Conservation (phyloP, 179 eudicot genomes). For the Beta corolliflora region DNA sequence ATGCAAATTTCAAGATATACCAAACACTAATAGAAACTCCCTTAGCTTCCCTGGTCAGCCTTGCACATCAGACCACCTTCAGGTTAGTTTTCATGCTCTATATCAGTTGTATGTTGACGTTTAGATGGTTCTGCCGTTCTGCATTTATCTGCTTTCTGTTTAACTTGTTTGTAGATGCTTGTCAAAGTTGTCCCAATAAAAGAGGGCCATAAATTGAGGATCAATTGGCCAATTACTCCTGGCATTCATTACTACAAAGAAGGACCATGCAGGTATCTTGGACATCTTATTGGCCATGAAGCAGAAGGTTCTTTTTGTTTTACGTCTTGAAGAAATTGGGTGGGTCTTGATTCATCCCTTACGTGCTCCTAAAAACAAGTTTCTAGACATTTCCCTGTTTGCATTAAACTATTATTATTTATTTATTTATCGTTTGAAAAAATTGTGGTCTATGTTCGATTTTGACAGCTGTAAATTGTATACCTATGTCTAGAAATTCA, state of each 20-base stretch:
- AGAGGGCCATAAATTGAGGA: slow-evolving; percentile 77
- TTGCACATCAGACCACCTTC: slow-evolving; percentile 85
- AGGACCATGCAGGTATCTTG: slow-evolving; percentile 93
- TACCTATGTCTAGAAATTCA: background rate
- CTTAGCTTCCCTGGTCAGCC: slow-evolving; percentile 82
- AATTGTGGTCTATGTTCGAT: background rate
- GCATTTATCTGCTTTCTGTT: slow-evolving; percentile 6
- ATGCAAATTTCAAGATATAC: slow-evolving; percentile 74
- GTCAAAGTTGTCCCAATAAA: slow-evolving; percentile 91
- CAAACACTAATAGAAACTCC: slow-evolving; percentile 52
- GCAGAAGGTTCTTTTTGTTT: slow-evolving; percentile 99
- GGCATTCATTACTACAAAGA: slow-evolving; percentile 76
- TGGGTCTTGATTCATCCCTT: slow-evolving; percentile 52
- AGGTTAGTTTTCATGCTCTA: slow-evolving; percentile 49
- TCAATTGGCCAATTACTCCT: slow-evolving; percentile 88
- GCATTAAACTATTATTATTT: background rate
- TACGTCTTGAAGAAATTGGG: slow-evolving; percentile 88
- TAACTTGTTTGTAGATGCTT: slow-evolving; percentile 59
- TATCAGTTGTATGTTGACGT: slow-evolving; percentile 5
- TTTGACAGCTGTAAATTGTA: background rate
- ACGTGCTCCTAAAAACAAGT: slow-evolving; percentile 7
- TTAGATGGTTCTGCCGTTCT: slow-evolving; percentile 7
- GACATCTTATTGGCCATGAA: slow-evolving; percentile 99
- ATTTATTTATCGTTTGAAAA: background rate
- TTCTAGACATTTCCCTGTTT: background rate